A percentile compares a stretch with the other conserved stretches of the same genome.
Evolutionary conservation across 768 basidiomycete genomes (phyloP).

Genomic region (Antrodiella citrinella): DNA sequence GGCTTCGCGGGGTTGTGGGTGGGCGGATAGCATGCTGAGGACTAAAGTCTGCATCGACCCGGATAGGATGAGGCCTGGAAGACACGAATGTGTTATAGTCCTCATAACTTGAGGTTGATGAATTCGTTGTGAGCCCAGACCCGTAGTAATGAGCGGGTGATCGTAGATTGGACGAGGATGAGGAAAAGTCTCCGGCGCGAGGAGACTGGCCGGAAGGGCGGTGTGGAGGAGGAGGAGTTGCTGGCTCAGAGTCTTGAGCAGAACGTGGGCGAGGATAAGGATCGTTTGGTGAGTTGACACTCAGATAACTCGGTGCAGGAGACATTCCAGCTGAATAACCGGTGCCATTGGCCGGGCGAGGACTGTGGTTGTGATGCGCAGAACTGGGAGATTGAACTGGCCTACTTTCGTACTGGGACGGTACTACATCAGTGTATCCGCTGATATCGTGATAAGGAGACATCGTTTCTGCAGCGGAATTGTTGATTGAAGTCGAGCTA

Average conservation of each 20-base stretch:
- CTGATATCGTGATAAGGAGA: background rate
- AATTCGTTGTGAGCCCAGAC: background rate
- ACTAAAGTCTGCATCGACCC: background rate
- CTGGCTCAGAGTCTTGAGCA: slow-evolving; percentile 42
- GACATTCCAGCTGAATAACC: background rate
- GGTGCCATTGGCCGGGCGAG: background rate
- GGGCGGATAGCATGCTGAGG: no score
- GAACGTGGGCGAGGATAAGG: slow-evolving; percentile 59
- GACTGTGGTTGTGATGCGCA: background rate
- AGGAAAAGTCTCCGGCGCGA: slow-evolving; percentile 4
- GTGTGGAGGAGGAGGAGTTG: slow-evolving; percentile 27
- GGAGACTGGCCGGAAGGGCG: slow-evolving; percentile 11
- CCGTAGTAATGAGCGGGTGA: slow-evolving; percentile 2
- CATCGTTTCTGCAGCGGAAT: background rate
- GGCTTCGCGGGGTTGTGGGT: slow-evolving; percentile 52
- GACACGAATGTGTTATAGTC: slow-evolving; percentile 6
- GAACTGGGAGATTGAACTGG: slow-evolving; percentile 7
- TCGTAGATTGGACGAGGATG: slow-evolving; percentile 1
- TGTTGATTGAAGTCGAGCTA: slow-evolving; percentile 3
- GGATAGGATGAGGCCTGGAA: slow-evolving; percentile 8
- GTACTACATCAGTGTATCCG: slow-evolving; percentile 1
- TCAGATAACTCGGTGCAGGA: background rate
- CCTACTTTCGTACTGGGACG: slow-evolving; percentile 7
- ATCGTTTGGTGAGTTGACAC: slow-evolving; percentile 38
- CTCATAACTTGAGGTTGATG: background rate